Base-by-base conservation (phyloP, 352 stramenopile genomes). In the Phytophthora pini region DNA sequence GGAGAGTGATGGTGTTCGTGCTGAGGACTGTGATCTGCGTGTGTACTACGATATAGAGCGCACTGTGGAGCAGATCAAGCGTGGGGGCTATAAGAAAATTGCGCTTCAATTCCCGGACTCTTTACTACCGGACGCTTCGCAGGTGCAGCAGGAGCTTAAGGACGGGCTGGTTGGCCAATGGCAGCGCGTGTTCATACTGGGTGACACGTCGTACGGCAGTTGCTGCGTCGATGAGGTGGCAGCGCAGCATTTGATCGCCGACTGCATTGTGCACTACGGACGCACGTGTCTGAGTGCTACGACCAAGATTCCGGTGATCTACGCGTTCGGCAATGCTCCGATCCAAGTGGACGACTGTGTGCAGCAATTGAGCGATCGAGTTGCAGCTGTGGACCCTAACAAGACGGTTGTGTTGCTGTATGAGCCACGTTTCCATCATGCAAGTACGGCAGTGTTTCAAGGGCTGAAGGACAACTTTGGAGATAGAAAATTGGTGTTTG, bases 171-270 rank as follows among this genome's bases (percentile, higher is more conserved):
- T 66, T 8, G 64, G 70, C 11, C 70, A 90, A 62, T 79, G 72
- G 61, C 72, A 90, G 52, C 84, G 84, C 34, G 80, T 99, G 20
- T 99, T 99, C 61, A 84, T 98, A 26, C 72, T 99, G 12, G 97
- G 97, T 20, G 97, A 99, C 71, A 98, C 97, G 8, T 98, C 95
- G 22, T 98, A 98, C 65, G 94, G 90, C 40, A 97, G 89, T 56
- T 99, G 96, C 80, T 99, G 96, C 71, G 94, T 98, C 36, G 97
- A 99, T 74, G 93, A 98, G 73, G 92, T 99, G 26, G 92, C 92
- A 11, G 95, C 95, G 39, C 84, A 97, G 62, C 97, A 99, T 76
- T 80, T 99, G 32, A 66, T 90, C 29, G 95, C 96, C 0, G 89
- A 98, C 80, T 89, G 95, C 61, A 83, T 99, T 51, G 81, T 98